Percentiles rank a stretch among this genome's conserved stretches.
phyloP scores from a whole-genome alignment of 73 alveolate genomes.

The Uronychia binucleata region DNA sequence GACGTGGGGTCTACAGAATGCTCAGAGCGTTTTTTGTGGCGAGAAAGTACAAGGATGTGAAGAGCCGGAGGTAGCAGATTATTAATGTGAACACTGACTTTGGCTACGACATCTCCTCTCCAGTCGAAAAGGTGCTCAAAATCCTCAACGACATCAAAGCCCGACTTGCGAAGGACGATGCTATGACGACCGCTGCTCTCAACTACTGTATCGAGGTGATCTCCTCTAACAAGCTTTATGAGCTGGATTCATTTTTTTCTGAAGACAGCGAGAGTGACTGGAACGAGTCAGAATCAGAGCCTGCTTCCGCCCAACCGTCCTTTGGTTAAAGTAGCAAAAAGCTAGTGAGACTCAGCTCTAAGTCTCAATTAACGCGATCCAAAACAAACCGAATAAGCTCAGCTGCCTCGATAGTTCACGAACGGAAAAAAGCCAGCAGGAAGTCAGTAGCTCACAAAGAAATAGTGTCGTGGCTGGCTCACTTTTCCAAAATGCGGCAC shows the following conservation, averaged over 20 bases:
- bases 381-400: background rate
- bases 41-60: background rate
- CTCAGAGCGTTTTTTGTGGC: background rate
- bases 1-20: background rate
- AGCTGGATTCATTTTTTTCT: background rate
- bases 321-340: no score
- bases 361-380: background rate
- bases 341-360: background rate
- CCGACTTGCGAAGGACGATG: background rate
- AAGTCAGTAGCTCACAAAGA: background rate
- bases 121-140: background rate
- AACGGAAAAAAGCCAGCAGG: background rate
- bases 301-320: background rate
- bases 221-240: background rate
- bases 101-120: background rate
- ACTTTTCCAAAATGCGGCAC: background rate
- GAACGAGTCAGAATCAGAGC: background rate
- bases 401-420: background rate
- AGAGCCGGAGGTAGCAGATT: background rate
- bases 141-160: background rate
- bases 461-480: background rate
- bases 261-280: background rate
- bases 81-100: background rate
- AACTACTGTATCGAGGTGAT: slow-evolving; percentile 5
- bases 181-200: background rate